phyloP scores from a whole-genome alignment of 208 protist genomes.

The Lotmaria passim region DNA sequence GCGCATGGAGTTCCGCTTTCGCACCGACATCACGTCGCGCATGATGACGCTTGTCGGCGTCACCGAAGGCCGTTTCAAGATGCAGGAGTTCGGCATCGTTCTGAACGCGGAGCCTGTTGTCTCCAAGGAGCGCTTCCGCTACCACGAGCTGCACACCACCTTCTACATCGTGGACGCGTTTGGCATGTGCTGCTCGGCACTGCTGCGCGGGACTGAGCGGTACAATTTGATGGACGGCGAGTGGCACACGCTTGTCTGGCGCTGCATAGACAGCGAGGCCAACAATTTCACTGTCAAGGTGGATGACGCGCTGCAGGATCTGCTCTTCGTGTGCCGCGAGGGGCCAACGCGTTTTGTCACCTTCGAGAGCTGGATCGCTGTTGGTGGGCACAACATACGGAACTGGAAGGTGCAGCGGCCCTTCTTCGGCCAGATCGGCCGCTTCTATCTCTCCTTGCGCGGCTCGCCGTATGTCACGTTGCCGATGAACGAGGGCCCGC shows the following conservation, averaged over 20 bases:
- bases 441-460: constrained; percentile 74
- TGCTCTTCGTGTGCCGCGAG: constrained; percentile 81
- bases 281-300: constrained; percentile 91
- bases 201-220: constrained; percentile 83
- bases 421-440: constrained; percentile 78
- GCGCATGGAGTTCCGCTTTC: constrained; percentile 86
- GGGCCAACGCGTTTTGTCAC: constrained; percentile 71
- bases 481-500: constrained; percentile 84
- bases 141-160: constrained; percentile 83
- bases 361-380: constrained; percentile 82
- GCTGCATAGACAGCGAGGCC: constrained; percentile 82
- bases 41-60: constrained; percentile 85
- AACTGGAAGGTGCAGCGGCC: constrained; percentile 75
- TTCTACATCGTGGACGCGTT: constrained; percentile 87
- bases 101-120: constrained; percentile 86
- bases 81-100: constrained; percentile 88
- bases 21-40: constrained; percentile 69
- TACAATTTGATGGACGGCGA: constrained; percentile 85
- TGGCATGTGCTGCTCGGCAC: constrained; percentile 78
- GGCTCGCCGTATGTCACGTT: constrained; percentile 74
- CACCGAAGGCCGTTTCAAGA: constrained; percentile 84
- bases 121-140: constrained; percentile 81
- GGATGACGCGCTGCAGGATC: constrained; percentile 82
- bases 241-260: constrained; percentile 91
- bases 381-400: constrained; percentile 87